Percentiles rank a stretch among this genome's conserved stretches.
Conservation (phyloP, 2,329 filamentous ascomycete species). For the Pseudocercospora fijiensis region DNA sequence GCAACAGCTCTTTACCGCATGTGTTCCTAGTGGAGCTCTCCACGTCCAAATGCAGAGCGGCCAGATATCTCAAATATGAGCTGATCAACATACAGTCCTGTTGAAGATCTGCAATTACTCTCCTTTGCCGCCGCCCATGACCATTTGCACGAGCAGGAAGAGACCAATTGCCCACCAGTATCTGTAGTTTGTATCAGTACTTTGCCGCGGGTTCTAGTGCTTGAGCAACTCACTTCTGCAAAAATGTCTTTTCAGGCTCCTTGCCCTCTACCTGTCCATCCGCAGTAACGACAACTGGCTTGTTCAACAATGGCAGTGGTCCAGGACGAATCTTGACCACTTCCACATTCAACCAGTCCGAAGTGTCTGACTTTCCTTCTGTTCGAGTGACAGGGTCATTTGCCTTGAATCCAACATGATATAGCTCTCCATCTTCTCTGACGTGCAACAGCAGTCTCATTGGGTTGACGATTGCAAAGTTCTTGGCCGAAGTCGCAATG, state of each 20-base stretch:
- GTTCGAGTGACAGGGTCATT: constrained; percentile 26
- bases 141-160: constrained; percentile 49
- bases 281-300: constrained; percentile 56
- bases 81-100: neutral
- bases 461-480: constrained; percentile 44
- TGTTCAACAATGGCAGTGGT: constrained; percentile 49
- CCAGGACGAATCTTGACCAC: constrained; percentile 43
- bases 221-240: constrained; percentile 49
- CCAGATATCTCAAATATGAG: neutral
- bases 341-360: constrained; percentile 45
- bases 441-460: constrained; percentile 48
- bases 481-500: constrained; percentile 47
- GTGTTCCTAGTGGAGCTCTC: neutral
- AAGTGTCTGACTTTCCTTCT: constrained; percentile 23
- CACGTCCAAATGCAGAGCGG: neutral
- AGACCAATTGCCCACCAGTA: constrained; percentile 54
- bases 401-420: constrained; percentile 48
- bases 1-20: neutral
- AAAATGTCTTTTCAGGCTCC: constrained; percentile 51
- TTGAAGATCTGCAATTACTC: constrained; percentile 12
- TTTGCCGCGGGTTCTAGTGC: neutral
- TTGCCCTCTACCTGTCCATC: constrained; percentile 52
- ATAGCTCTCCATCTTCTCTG: constrained; percentile 45
- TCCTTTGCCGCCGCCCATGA: constrained; percentile 43
- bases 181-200: constrained; percentile 36